These are phyloP conservation scores for Mrakia gelida DNA, from an alignment of 768 basidiomycete species.

Conservation along the genomic window DNA sequence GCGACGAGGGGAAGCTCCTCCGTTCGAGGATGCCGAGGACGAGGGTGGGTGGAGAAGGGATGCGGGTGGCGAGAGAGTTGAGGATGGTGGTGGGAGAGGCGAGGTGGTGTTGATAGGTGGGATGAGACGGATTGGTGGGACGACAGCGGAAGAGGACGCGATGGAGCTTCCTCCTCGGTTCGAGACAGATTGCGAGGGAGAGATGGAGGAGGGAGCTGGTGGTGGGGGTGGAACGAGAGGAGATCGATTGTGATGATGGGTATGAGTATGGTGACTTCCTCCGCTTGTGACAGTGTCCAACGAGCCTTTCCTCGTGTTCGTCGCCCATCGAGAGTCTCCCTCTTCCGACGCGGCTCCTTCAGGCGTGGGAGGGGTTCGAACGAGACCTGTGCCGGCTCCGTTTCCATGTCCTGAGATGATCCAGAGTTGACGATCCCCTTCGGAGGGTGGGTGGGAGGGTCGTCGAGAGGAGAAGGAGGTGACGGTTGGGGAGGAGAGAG, in stretches of 20 bases:
- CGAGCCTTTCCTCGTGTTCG: neutral
- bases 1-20: neutral
- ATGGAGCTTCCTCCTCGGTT: neutral
- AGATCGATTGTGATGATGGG: neutral
- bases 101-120: slow-evolving; percentile 7
- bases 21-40: neutral
- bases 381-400: neutral
- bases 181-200: neutral
- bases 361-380: slow-evolving; percentile 1
- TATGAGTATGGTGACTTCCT: neutral
- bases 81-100: neutral
- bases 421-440: slow-evolving; percentile 3
- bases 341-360: neutral
- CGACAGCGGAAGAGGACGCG: neutral
- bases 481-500: neutral
- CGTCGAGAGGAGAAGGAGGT: neutral
- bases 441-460: neutral
- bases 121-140: neutral
- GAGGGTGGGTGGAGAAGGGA: neutral
- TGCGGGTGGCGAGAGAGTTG: neutral
- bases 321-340: neutral
- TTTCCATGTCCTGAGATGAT: slow-evolving; percentile 23
- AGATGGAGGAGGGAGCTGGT: neutral
- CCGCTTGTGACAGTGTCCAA: neutral
- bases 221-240: neutral